Base-by-base conservation (phyloP, 129 eudicot genomes). In the Saposhnikovia divaricata region DNA sequence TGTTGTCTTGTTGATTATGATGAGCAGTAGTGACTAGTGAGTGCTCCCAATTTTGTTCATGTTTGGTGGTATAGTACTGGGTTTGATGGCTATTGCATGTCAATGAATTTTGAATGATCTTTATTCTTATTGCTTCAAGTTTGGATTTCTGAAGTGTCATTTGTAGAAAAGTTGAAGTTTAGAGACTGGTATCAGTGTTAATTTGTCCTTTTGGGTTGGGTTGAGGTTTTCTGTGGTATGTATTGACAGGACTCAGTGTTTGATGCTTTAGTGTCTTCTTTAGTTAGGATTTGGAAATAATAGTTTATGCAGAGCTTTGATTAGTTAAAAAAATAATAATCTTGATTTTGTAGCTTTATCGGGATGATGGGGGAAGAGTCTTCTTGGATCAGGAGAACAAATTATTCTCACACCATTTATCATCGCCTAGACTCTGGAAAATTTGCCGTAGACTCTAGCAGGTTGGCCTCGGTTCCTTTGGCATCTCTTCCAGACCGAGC, bases 321-420 rank as follows among this genome's bases (percentile, higher is more conserved):
- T 18, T 16, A 14, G 75, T 59, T 9, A 0, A 59, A 55, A 43
- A 47, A 57, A 74, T n/a, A n/a, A n/a, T n/a, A 78, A 39, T 75
- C 70, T 83, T 47, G 50, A 47, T 38, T 76, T 69, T 37, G 46
- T 38, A 72, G 53, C 79, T 68, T 28, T 70, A 42, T 66, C 44
- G 61, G 2, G 34, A 80, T 77, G 80, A 93, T 93, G 98, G 93
- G 87, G 44, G 91, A 85, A 69, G 96, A 87, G 84, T 85, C 87
- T 87, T 93, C 97, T 80, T 93, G 98, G 98, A 85, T 91, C 37
- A 91, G 98, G 80, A 89, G 98, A 85, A 81, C 98, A 25, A 93
- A 91, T 21, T 93, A 85, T 68, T 93, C 95, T 34, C 97, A 91
- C 78, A 93, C 98, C 12, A 79, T 93, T 81, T 93, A 88, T 75